Conservation (phyloP, 306 rosid species). For the Acmispon strigosus region DNA sequence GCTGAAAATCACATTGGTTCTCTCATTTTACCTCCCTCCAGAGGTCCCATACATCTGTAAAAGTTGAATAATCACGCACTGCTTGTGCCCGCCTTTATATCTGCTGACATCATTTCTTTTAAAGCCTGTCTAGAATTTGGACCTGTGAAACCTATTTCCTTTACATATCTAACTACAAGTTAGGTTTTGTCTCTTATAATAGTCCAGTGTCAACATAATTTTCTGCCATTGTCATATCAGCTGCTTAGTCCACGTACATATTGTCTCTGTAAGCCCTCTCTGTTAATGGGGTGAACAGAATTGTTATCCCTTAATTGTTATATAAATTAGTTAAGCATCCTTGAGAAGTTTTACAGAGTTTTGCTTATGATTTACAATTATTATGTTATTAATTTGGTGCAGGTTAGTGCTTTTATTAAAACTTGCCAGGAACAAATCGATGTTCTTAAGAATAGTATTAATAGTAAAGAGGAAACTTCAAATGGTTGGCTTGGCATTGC, state of each 20-base stretch:
- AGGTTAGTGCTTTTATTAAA: constrained; percentile 88
- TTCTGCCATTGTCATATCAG: background rate
- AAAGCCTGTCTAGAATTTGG: constrained; percentile 1
- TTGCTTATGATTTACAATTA: constrained; percentile 1
- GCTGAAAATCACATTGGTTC: background rate
- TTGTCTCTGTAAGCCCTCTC: background rate
- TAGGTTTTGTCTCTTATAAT: background rate
- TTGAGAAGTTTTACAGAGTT: constrained; percentile 9
- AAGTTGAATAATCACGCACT: background rate
- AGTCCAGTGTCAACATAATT: background rate
- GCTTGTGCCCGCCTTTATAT: background rate
- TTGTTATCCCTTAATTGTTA: background rate
- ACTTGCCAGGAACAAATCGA: constrained; percentile 91
- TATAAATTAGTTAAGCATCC: constrained; percentile 2
- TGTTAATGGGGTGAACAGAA: background rate
- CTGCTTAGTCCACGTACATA: background rate
- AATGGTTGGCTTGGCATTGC: constrained; percentile 83
- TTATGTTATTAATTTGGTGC: constrained; percentile 26
- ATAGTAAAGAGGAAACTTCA: constrained; percentile 56
- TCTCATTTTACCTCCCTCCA: background rate
- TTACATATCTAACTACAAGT: background rate
- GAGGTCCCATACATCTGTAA: constrained; percentile 3
- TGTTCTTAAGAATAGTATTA: constrained; percentile 73
- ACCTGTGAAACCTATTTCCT: background rate
- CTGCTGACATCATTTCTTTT: constrained; percentile 2